These are phyloP conservation scores for Aspergillus sp. DNA, from an alignment of 2,329 filamentous ascomycete genomes.

Conservation along the genomic window DNA sequence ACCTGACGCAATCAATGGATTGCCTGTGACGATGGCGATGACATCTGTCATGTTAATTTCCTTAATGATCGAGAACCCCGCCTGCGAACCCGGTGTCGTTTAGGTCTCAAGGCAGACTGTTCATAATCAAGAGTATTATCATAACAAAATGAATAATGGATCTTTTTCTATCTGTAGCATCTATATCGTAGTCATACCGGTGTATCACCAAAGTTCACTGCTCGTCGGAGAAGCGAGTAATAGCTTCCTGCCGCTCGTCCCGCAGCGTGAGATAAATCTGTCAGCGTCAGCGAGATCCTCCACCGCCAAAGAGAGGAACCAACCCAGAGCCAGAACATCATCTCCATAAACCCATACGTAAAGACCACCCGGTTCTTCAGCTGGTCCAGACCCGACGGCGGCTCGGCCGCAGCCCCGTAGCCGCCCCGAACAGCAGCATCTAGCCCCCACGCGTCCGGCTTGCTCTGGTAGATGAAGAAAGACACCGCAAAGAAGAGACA, in stretches of 20 bases:
- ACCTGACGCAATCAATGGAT: not conserved
- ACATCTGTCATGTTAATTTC: too few species aligned
- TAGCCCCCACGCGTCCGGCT: conserved; percentile 25
- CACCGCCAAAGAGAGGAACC: conserved; percentile 18
- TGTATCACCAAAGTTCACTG: conserved; percentile 9
- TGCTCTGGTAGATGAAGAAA: conserved; percentile 38
- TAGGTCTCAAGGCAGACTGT: too few species aligned
- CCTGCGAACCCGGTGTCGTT: not conserved
- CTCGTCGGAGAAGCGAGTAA: conserved; percentile 19
- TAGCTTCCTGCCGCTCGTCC: conserved; percentile 35
- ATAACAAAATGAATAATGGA: not conserved
- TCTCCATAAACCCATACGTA: conserved; percentile 79
- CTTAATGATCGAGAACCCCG: not conserved
- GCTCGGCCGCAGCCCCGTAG: conserved; percentile 11
- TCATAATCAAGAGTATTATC: not conserved
- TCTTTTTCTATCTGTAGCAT: not conserved
- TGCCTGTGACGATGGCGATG: not conserved
- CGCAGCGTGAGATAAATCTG: conserved; percentile 37
- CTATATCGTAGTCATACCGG: not conserved
- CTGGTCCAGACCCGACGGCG: conserved; percentile 53
- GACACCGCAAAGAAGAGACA: conserved; percentile 37
- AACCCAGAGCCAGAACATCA: conserved; percentile 84
- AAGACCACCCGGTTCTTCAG: conserved; percentile 85
- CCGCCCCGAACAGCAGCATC: conserved; percentile 15
- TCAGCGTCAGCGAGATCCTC: conserved; percentile 7